Conservation (phyloP, 108 stramenopile genomes). For the Nitzschia sp. region DNA sequence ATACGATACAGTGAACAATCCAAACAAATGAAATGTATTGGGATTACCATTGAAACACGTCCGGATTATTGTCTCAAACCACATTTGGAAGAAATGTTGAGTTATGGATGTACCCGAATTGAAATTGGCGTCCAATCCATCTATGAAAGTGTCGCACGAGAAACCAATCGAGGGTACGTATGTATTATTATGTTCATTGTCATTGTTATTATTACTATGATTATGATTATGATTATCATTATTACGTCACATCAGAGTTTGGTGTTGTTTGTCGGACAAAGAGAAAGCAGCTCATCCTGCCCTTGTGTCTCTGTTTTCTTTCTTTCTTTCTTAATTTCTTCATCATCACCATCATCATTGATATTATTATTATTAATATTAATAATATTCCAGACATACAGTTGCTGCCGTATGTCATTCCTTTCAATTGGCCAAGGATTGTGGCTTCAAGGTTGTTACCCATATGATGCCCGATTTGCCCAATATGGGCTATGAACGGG, state of each 20-base stretch:
- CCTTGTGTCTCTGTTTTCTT: no score
- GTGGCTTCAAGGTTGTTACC: slow-evolving; percentile 96
- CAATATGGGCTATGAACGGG: slow-evolving; percentile 91
- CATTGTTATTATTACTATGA: no score
- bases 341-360: no score
- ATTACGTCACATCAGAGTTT: no score
- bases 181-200: no score
- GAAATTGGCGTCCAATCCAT: slow-evolving; percentile 98
- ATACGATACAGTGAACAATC: slow-evolving; percentile 88
- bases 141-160: slow-evolving; percentile 90
- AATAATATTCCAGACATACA: no score
- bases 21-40: slow-evolving; percentile 89
- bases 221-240: no score
- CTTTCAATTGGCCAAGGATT: slow-evolving; percentile 94
- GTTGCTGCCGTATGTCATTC: slow-evolving; percentile 90
- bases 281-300: no score
- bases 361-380: no score
- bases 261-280: no score
- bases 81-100: slow-evolving; percentile 91
- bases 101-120: slow-evolving; percentile 97
- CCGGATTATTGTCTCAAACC: slow-evolving; percentile 96
- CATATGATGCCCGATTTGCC: slow-evolving; percentile 99
- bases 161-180: slow-evolving; percentile 98
- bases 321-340: no score
- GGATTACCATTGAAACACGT: slow-evolving; percentile 96